Base-by-base conservation (phyloP, 2,329 filamentous ascomycete species). In the Neoascochyta sp. region DNA sequence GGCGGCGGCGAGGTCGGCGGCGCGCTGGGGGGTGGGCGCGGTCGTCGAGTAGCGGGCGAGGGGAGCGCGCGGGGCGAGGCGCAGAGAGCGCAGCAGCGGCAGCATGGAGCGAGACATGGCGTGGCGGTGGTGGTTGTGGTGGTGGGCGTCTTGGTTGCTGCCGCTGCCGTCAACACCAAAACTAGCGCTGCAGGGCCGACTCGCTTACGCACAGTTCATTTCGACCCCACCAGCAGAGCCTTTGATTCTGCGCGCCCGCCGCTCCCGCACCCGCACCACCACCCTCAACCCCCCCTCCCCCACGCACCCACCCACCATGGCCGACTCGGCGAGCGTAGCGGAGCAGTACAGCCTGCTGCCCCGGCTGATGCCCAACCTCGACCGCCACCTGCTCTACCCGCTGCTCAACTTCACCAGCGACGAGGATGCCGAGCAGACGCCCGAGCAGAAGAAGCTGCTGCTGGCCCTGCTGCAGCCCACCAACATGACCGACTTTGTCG, bases 401-500 rank as follows among this genome's bases (percentile, higher is more conserved):
- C 78, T 98, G 45, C 82, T 98, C 63, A 89, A 95, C 71, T 95
- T 95, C 68, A 76, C 84, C 57, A 81, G 81, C 57, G 81, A 83
- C 60, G 81, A 86, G 64, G 83, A 94, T 47, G 81, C 88, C 63
- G 84, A 88, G 75, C 55, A 75, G 66, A 68, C 76, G 33, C 73
- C 73, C 54, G 81, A 89, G 64, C 81, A 94, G 54, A 82, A 83
- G 43, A 79, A 84, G 62, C 81, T 88, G 54, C 95, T 95, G 68
- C 95, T 90, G 66, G 83, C 90, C 69, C 80, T 98, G 36, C 80
- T 98, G 51, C 90, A 94, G 72, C 82, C 88, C 65, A 96, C 92
- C 58, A 95, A 96, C 75, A 98, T 98, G 92, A 92, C 84, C 57
- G 92, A 98, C 68, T 98, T 94, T 64, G 86, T 96, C 32, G 89